Percentiles rank a stretch among this genome's conserved stretches.
phyloP scores from a whole-genome alignment of 164 flowering plant species.

The Annona cherimola region DNA sequence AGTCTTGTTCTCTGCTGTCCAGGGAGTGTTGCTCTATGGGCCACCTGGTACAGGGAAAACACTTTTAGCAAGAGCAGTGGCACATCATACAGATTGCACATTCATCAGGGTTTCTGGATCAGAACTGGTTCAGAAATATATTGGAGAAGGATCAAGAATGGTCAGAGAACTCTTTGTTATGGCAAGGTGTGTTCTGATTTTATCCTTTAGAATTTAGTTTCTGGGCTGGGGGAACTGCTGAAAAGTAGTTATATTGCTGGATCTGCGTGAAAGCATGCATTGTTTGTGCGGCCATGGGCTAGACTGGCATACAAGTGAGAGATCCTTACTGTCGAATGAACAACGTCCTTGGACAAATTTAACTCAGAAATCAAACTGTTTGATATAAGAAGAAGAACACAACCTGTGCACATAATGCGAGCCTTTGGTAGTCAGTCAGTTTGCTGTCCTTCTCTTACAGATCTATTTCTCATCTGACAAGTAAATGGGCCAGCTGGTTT shows the following conservation, averaged over 20 bases:
- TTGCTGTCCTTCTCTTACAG: too few relatives aligned
- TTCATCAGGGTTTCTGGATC: constrained; percentile 95
- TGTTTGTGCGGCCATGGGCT: too few relatives aligned
- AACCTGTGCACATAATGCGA: too few relatives aligned
- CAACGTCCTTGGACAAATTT: too few relatives aligned
- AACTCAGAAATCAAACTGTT: too few relatives aligned
- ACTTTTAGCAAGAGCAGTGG: constrained; percentile 93
- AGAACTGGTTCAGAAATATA: constrained; percentile 91
- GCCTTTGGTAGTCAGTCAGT: too few relatives aligned
- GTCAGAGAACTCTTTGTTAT: constrained; percentile 96
- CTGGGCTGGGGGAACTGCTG: background rate
- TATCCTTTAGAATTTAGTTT: background rate
- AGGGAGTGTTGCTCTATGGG: constrained; percentile 97
- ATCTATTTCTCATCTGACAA: too few relatives aligned
- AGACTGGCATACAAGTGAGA: too few relatives aligned
- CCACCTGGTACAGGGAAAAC: constrained; percentile 99
- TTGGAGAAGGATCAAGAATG: constrained; percentile 98
- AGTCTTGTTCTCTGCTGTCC: background rate
- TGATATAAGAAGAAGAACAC: too few relatives aligned
- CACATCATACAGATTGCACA: constrained; percentile 96
- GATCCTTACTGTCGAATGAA: too few relatives aligned
- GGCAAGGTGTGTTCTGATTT: constrained; percentile 62
- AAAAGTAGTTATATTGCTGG: background rate
- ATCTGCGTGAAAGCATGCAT: background rate
- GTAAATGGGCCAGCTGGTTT: too few relatives aligned